Evolutionary conservation across 768 basidiomycete species (phyloP).

Genomic region (Trametes cinnabarina): DNA sequence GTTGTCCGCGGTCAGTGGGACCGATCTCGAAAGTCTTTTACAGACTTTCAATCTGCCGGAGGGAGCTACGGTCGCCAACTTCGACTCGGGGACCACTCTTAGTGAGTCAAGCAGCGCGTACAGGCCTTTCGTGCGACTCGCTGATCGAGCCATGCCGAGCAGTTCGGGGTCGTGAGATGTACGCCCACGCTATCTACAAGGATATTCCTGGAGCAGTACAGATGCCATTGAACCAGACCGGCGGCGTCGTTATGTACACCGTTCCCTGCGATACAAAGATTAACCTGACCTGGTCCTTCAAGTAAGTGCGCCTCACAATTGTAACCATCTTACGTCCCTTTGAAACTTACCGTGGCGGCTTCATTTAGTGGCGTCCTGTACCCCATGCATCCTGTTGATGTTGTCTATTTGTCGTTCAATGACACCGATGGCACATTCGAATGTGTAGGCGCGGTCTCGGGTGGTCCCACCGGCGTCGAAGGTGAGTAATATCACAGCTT

Average conservation of each 20-base stretch:
- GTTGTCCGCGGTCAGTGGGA: too few species aligned
- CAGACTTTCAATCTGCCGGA: not conserved
- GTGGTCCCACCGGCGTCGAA: not conserved
- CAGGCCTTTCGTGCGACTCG: not conserved
- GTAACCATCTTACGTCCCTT: not conserved
- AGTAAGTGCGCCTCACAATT: not conserved
- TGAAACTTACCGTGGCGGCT: not conserved
- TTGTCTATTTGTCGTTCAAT: not conserved
- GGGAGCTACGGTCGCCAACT: not conserved
- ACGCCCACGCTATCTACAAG: slow-evolving; percentile 7
- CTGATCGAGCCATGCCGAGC: not conserved
- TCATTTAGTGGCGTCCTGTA: not conserved
- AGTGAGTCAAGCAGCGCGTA: not conserved
- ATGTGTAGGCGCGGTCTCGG: not conserved
- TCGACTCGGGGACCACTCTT: not conserved
- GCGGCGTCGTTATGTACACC: not conserved
- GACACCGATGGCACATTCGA: not conserved
- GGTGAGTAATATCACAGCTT: not conserved
- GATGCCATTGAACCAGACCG: not conserved
- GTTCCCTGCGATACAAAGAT: slow-evolving; percentile 3
- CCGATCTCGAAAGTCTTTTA: too few species aligned
- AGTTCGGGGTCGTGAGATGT: not conserved
- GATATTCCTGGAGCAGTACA: not conserved
- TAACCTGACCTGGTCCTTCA: slow-evolving; percentile 5
- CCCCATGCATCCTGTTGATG: slow-evolving; percentile 4